Evolutionary conservation across 129 eudicot species (phyloP).

Genomic region (Solidago caesia): DNA sequence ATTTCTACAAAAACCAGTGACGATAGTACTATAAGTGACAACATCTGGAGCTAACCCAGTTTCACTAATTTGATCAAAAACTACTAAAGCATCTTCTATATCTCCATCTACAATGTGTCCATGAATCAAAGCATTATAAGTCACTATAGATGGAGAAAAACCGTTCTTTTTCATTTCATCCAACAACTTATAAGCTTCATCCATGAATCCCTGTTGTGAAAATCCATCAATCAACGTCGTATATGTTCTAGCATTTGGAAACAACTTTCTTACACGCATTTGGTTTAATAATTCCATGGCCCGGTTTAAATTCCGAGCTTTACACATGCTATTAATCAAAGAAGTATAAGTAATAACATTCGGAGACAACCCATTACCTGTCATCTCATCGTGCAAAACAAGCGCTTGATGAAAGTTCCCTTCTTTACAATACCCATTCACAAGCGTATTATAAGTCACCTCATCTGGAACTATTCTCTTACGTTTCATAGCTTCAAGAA

Average conservation of each 20-base stretch:
- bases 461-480: slow-evolving; percentile 72
- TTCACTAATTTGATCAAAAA: slow-evolving; percentile 45
- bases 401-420: slow-evolving; percentile 90
- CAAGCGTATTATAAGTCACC: slow-evolving; percentile 80
- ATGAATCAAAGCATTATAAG: slow-evolving; percentile 81
- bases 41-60: slow-evolving; percentile 67
- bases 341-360: slow-evolving; percentile 93
- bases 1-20: slow-evolving; percentile 66
- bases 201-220: slow-evolving; percentile 73
- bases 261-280: slow-evolving; percentile 67
- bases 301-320: slow-evolving; percentile 60
- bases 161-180: slow-evolving; percentile 66
- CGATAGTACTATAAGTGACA: slow-evolving; percentile 81
- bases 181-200: slow-evolving; percentile 69
- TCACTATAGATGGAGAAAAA: slow-evolving; percentile 74
- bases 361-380: slow-evolving; percentile 74
- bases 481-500: slow-evolving; percentile 67
- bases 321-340: slow-evolving; percentile 81
- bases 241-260: slow-evolving; percentile 84
- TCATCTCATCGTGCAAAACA: slow-evolving; percentile 75
- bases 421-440: slow-evolving; percentile 81
- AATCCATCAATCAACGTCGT: slow-evolving; percentile 90
- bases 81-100: slow-evolving; percentile 59
- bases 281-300: slow-evolving; percentile 85
- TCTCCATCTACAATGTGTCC: slow-evolving; percentile 67